Conservation (phyloP, 176 grass and related monocot genomes). For the Saccharum spontaneum region DNA sequence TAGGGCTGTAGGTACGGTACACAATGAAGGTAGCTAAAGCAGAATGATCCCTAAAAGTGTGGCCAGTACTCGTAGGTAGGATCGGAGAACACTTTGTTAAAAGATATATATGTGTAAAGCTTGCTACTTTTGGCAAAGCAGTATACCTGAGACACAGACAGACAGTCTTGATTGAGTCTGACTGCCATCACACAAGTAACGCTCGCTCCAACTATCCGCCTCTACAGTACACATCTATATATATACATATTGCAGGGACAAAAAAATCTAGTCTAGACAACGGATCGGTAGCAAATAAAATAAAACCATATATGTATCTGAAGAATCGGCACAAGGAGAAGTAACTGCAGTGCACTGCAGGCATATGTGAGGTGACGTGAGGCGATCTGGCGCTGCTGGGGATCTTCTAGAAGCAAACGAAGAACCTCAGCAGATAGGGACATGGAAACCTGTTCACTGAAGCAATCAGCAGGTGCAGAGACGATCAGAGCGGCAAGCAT, state of each 20-base stretch:
- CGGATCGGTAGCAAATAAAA: background rate
- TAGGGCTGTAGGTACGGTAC: background rate
- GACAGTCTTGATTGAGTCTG: background rate
- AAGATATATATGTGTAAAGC: background rate
- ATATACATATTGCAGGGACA: background rate
- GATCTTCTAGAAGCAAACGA: background rate
- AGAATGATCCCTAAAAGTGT: slow-evolving; percentile 12
- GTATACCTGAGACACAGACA: background rate
- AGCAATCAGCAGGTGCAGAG: background rate
- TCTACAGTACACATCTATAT: background rate
- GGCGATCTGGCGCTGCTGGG: background rate
- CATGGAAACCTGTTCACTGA: background rate
- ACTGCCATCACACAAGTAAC: background rate
- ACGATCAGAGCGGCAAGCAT: too few species aligned
- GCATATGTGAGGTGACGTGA: background rate
- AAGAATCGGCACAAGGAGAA: background rate
- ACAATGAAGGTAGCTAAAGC: background rate
- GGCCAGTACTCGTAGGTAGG: background rate
- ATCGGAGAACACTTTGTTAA: slow-evolving; percentile 1
- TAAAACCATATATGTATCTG: background rate
- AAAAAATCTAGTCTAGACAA: background rate
- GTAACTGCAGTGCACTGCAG: background rate
- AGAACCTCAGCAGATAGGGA: background rate
- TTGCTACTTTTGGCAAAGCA: slow-evolving; percentile 16
- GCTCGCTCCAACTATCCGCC: background rate